phyloP scores from a whole-genome alignment of 1,139 yeast species.

The Debaryomycetaceae sp. region DNA sequence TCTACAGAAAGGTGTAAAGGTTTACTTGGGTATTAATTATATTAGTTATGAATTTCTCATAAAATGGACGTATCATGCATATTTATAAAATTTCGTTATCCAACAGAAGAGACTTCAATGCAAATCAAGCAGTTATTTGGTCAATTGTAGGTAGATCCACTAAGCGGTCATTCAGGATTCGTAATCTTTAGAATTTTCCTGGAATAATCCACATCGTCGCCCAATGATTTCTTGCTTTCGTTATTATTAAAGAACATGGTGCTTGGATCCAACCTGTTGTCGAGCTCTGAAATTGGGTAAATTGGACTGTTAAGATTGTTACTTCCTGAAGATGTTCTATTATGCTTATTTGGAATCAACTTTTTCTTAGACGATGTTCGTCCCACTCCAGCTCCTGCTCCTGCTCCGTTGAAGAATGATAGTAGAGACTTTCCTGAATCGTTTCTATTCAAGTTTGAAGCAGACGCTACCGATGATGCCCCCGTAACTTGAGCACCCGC shows the following conservation, averaged over 20 bases:
- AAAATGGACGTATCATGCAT: not conserved
- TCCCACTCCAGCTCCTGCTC: conserved; percentile 19
- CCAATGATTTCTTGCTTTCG: conserved; percentile 59
- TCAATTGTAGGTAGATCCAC: too few relatives aligned
- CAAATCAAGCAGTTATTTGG: too few relatives aligned
- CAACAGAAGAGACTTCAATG: too few relatives aligned
- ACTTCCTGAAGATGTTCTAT: conserved; percentile 9
- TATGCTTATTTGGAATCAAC: conserved; percentile 13
- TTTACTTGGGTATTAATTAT: not conserved
- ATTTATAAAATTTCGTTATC: not conserved
- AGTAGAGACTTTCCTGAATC: conserved; percentile 36
- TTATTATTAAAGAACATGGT: conserved; percentile 58
- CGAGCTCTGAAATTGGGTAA: conserved; percentile 54
- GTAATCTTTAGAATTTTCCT: conserved; percentile 65
- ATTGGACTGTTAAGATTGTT: conserved; percentile 8
- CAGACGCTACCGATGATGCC: conserved; percentile 11
- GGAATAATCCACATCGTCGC: conserved; percentile 72
- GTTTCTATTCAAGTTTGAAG: conserved; percentile 26
- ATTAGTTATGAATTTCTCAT: not conserved
- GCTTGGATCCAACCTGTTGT: conserved; percentile 66
- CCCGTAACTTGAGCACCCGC: conserved; percentile 11
- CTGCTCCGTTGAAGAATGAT: conserved; percentile 24
- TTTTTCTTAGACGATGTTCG: conserved; percentile 35
- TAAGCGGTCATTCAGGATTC: conserved; percentile 45
- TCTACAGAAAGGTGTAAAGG: too few relatives aligned